phyloP scores from a whole-genome alignment of 352 stramenopile species.

The Globisporangium rhizosaccharum region DNA sequence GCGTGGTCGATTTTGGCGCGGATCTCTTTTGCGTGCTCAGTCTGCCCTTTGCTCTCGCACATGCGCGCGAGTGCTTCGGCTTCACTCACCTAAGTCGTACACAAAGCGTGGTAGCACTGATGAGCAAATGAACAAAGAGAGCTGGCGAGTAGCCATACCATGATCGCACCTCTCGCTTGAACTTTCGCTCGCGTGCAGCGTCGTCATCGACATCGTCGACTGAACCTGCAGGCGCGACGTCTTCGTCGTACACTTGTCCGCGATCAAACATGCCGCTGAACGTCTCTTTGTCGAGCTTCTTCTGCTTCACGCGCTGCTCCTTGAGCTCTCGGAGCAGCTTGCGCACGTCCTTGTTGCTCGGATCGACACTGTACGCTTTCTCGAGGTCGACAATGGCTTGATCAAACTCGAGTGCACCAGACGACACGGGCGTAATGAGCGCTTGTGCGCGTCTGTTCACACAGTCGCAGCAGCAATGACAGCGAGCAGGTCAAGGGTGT shows the following conservation, averaged over 20 bases:
- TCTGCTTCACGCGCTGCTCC: slow-evolving; percentile 60
- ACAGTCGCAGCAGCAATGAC: background rate
- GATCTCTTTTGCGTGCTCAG: slow-evolving; percentile 56
- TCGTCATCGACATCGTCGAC: slow-evolving; percentile 19
- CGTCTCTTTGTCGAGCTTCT: slow-evolving; percentile 58
- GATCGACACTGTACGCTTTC: slow-evolving; percentile 53
- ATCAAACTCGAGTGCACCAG: slow-evolving; percentile 72
- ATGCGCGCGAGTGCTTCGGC: slow-evolving; percentile 59
- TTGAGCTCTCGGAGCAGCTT: slow-evolving; percentile 67
- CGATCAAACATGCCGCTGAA: slow-evolving; percentile 84
- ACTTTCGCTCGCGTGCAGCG: slow-evolving; percentile 35
- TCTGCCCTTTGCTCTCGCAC: slow-evolving; percentile 63
- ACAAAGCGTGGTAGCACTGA: background rate
- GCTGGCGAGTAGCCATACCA: background rate
- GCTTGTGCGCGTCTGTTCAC: slow-evolving; percentile 52
- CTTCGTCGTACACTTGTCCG: slow-evolving; percentile 53
- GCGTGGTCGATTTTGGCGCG: slow-evolving; percentile 49
- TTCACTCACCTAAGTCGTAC: slow-evolving; percentile 42
- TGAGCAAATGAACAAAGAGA: background rate
- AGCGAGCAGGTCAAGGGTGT: background rate
- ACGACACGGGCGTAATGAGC: slow-evolving; percentile 68
- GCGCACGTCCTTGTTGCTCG: slow-evolving; percentile 49
- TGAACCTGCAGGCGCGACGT: slow-evolving; percentile 2
- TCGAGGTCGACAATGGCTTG: slow-evolving; percentile 67
- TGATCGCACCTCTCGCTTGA: slow-evolving; percentile 44